Conservation (phyloP, 1,139 yeast species). For the Geotrichum siamense region DNA sequence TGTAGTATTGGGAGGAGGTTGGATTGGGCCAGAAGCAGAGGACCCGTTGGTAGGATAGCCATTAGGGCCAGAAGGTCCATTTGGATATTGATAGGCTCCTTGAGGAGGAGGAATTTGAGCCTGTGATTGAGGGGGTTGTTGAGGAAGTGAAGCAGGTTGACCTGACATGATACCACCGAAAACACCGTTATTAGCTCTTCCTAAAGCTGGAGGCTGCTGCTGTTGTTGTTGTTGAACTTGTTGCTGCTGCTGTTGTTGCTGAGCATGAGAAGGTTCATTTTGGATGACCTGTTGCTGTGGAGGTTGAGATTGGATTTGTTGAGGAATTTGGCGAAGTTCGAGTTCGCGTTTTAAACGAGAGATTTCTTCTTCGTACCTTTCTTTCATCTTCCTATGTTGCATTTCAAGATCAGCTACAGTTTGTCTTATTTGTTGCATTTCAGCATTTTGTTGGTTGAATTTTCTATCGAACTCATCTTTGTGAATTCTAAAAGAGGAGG, state of each 20-base stretch:
- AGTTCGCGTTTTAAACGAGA: slow-evolving; percentile 76
- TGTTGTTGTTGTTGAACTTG: slow-evolving; percentile 18
- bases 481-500: slow-evolving; percentile 78
- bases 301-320: slow-evolving; percentile 16
- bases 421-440: slow-evolving; percentile 89
- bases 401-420: slow-evolving; percentile 89
- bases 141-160: slow-evolving; percentile 21
- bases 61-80: slow-evolving; percentile 12
- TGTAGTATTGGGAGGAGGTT: slow-evolving; percentile 21
- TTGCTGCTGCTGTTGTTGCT: slow-evolving; percentile 16
- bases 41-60: slow-evolving; percentile 19
- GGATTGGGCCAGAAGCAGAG: slow-evolving; percentile 22
- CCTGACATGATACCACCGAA: slow-evolving; percentile 35
- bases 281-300: slow-evolving; percentile 13
- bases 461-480: slow-evolving; percentile 91
- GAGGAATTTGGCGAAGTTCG: slow-evolving; percentile 44
- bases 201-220: slow-evolving; percentile 28
- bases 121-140: slow-evolving; percentile 18
- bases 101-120: slow-evolving; percentile 19
- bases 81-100: slow-evolving; percentile 14
- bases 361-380: slow-evolving; percentile 91
- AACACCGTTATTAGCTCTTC: slow-evolving; percentile 30
- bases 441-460: slow-evolving; percentile 86
- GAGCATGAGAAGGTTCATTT: slow-evolving; percentile 22
- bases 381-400: slow-evolving; percentile 93